Conservation (phyloP, 306 rosid species). For the Corylus americana region DNA sequence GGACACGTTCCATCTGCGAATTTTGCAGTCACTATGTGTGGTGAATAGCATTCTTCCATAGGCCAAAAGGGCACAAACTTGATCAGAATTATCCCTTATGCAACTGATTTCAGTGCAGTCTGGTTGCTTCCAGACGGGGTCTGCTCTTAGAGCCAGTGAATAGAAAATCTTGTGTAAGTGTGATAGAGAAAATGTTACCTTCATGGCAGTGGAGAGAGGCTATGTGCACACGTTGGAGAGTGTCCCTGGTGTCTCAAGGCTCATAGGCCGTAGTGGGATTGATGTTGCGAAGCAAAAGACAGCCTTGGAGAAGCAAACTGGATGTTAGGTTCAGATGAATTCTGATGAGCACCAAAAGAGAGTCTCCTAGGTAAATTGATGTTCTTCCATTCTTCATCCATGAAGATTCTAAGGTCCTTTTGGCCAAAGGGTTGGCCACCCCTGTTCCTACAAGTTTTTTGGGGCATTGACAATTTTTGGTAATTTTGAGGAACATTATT, state of each 20-base stretch:
- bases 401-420: conserved; percentile 33
- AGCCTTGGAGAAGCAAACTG: conserved; percentile 34
- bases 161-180: conserved; percentile 42
- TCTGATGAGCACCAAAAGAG: conserved; percentile 35
- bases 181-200: conserved; percentile 48
- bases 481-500: too few relatives aligned
- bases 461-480: too few relatives aligned
- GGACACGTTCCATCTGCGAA: conserved; percentile 47
- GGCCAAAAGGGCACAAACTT: conserved; percentile 43
- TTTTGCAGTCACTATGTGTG: conserved; percentile 45
- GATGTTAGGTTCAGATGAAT: conserved; percentile 22
- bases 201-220: conserved; percentile 60
- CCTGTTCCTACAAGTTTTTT: too few relatives aligned
- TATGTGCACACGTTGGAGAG: conserved; percentile 40
- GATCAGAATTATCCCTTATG: conserved; percentile 44
- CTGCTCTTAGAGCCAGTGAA: conserved; percentile 55
- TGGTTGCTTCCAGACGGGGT: conserved; percentile 56
- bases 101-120: conserved; percentile 50
- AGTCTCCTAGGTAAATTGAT: conserved; percentile 41
- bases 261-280: conserved; percentile 30
- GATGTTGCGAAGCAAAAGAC: conserved; percentile 34
- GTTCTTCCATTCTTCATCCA: conserved; percentile 44
- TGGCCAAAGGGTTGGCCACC: neutral
- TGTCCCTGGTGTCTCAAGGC: conserved; percentile 45
- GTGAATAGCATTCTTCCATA: conserved; percentile 42